Evolutionary conservation across 2,329 filamentous ascomycete genomes (phyloP).

Genomic region (Parafenestella ontariensis): DNA sequence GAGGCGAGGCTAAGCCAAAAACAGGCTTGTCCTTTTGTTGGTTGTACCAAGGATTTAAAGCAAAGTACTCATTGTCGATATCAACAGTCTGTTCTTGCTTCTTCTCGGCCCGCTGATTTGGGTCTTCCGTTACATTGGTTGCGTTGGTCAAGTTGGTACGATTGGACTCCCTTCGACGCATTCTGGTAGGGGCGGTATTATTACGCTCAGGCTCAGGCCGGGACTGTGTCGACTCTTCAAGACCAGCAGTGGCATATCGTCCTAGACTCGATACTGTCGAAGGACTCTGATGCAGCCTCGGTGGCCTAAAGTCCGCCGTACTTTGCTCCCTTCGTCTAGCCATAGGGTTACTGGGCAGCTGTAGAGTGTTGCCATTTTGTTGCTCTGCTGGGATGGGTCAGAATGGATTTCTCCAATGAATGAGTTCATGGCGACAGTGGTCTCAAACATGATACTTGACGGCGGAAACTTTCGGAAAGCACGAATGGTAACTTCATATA

Average conservation of each 20-base stretch:
- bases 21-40: conserved; percentile 60
- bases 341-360: conserved; percentile 5
- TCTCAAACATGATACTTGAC: background rate
- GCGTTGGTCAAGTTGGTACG: conserved; percentile 18
- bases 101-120: conserved; percentile 30
- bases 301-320: conserved; percentile 9
- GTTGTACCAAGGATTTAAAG: conserved; percentile 63
- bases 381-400: conserved; percentile 4
- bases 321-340: conserved; percentile 11
- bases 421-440: background rate
- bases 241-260: conserved; percentile 17
- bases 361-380: background rate
- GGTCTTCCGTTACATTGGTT: conserved; percentile 14
- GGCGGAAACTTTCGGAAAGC: background rate
- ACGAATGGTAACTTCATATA: no score
- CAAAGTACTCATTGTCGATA: conserved; percentile 61
- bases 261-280: conserved; percentile 25
- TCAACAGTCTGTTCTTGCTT: conserved; percentile 34
- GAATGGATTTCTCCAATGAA: background rate
- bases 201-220: conserved; percentile 13
- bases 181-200: conserved; percentile 10
- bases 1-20: conserved; percentile 62
- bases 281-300: conserved; percentile 14
- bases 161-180: conserved; percentile 21
- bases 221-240: conserved; percentile 3